Evolutionary conservation across 1,284 basidiomycete genomes (phyloP).

Genomic region (Ceratobasidium sp.): DNA sequence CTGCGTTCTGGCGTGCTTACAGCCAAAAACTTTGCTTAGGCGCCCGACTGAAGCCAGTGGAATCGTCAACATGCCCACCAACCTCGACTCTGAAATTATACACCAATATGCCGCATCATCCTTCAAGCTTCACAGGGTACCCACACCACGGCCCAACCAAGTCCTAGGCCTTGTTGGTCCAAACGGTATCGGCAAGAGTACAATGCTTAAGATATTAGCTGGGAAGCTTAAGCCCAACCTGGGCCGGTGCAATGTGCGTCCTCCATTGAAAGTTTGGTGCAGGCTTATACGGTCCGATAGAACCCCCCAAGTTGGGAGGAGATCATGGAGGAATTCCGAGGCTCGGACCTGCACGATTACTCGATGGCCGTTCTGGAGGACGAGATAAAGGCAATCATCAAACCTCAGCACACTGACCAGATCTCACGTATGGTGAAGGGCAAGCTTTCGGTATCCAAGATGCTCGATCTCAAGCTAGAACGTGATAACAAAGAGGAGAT

Average conservation of each 20-base stretch:
- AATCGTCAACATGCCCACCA: slow-evolving; percentile 97
- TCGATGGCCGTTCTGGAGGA: slow-evolving; percentile 99
- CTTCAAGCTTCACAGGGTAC: slow-evolving; percentile 97
- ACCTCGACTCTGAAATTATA: slow-evolving; percentile 92
- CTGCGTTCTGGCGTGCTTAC: too few species aligned
- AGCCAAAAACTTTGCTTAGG: slow-evolving; percentile 60
- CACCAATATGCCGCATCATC: slow-evolving; percentile 98
- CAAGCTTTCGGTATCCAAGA: slow-evolving; percentile 83
- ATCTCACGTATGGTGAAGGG: slow-evolving; percentile 97
- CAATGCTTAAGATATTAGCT: slow-evolving; percentile 93
- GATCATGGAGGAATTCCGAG: slow-evolving; percentile 96
- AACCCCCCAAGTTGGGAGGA: slow-evolving; percentile 98
- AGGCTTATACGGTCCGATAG: slow-evolving; percentile 58
- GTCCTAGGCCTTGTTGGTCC: slow-evolving; percentile 96
- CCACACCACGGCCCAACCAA: slow-evolving; percentile 94
- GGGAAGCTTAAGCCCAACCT: slow-evolving; percentile 96
- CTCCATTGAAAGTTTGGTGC: slow-evolving; percentile 20
- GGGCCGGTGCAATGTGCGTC: slow-evolving; percentile 86
- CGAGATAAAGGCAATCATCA: slow-evolving; percentile 96
- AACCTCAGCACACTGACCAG: slow-evolving; percentile 99
- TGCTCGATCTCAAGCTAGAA: slow-evolving; percentile 91
- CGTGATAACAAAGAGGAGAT: slow-evolving; percentile 86
- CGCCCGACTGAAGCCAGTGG: slow-evolving; percentile 98
- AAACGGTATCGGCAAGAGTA: slow-evolving; percentile 98
- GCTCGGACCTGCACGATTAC: slow-evolving; percentile 97